A percentile compares a stretch with the other conserved stretches of the same genome.
Conservation (phyloP, 2,329 filamentous ascomycete genomes). For the Aspergillus ochraceus region DNA sequence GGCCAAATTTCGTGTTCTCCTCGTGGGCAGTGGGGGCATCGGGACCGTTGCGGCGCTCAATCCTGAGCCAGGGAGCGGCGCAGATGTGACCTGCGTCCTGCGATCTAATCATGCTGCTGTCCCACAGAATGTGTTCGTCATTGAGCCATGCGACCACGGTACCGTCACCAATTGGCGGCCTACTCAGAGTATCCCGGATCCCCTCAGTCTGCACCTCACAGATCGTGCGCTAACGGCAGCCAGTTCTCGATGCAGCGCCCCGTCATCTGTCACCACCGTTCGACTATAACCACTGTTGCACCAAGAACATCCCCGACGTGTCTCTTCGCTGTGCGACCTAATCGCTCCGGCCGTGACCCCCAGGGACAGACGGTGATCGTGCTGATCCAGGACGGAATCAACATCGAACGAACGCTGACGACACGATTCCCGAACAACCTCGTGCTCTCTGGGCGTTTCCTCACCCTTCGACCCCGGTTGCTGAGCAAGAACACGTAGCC, state of each 20-base stretch:
- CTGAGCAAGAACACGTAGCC: constrained; percentile 4
- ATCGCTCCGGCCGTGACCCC: constrained; percentile 55
- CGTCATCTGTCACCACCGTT: constrained; percentile 30
- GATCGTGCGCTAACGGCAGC: not conserved
- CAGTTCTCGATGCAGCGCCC: constrained; percentile 53
- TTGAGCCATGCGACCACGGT: constrained; percentile 59
- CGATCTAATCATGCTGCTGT: constrained; percentile 58
- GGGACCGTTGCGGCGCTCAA: constrained; percentile 58
- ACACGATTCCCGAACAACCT: constrained; percentile 52
- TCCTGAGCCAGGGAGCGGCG: constrained; percentile 52
- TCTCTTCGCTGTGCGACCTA: constrained; percentile 50
- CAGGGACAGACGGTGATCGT: constrained; percentile 53
- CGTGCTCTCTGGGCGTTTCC: constrained; percentile 55
- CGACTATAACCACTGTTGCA: constrained; percentile 60
- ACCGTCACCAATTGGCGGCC: constrained; percentile 52
- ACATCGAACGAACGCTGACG: constrained; percentile 59
- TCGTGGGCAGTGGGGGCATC: constrained; percentile 58
- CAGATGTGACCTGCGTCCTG: constrained; percentile 56
- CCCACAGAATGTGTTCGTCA: constrained; percentile 50
- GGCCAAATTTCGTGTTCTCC: constrained; percentile 46
- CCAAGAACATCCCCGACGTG: constrained; percentile 61
- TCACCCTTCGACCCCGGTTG: constrained; percentile 9
- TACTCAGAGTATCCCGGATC: constrained; percentile 28
- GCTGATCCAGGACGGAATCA: constrained; percentile 63
- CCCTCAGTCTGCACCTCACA: not conserved